These are phyloP conservation scores for Licmophora abbreviata DNA, from an alignment of 108 stramenopile genomes.

Conservation along the genomic window DNA sequence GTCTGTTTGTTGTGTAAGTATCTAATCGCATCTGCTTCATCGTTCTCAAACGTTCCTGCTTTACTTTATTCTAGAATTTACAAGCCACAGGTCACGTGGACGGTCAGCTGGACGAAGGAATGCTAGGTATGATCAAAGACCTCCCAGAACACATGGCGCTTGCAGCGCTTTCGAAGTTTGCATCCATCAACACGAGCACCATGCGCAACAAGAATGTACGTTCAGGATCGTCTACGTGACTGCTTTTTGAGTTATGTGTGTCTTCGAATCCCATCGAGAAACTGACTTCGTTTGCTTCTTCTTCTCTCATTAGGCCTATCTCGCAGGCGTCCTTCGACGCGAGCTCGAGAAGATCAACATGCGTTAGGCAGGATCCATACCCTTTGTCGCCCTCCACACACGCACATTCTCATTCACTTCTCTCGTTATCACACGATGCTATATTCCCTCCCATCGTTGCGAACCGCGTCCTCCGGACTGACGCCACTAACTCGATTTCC, in stretches of 20 bases:
- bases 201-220: slow-evolving; percentile 51
- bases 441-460: too few species aligned
- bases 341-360: slow-evolving; percentile 52
- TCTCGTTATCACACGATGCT: too few species aligned
- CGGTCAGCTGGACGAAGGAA: slow-evolving; percentile 43
- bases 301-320: slow-evolving; percentile 26
- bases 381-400: too few species aligned
- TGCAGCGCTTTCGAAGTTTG: slow-evolving; percentile 50
- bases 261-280: not conserved
- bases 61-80: slow-evolving; percentile 43
- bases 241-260: not conserved
- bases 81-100: slow-evolving; percentile 64
- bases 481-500: too few species aligned
- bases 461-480: too few species aligned
- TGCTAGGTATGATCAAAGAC: slow-evolving; percentile 63
- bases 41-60: too few species aligned
- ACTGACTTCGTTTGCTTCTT: not conserved
- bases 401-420: too few species aligned
- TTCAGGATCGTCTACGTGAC: not conserved
- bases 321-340: slow-evolving; percentile 61
- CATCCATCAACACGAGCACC: slow-evolving; percentile 48
- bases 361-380: too few species aligned
- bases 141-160: slow-evolving; percentile 62
- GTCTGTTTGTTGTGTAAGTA: not conserved
- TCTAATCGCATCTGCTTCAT: not conserved